A percentile compares a stretch with the other conserved stretches of the same genome.
phyloP scores from a whole-genome alignment of 495 filamentous ascomycete genomes.

The Trichoderma orchidacearum region DNA sequence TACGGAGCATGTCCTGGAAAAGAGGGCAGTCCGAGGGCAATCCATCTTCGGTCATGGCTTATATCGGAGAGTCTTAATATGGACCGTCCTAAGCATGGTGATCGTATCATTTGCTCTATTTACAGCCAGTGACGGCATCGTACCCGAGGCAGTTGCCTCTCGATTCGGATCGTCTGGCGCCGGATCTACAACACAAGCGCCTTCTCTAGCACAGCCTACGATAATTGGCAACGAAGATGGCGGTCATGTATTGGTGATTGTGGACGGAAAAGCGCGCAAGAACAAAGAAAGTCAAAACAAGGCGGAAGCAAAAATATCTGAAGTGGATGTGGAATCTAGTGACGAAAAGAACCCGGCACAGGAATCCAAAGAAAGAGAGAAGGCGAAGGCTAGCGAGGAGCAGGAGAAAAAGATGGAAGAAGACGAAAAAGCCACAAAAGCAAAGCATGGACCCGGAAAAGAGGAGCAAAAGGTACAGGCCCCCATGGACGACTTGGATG shows the following conservation, averaged over 20 bases:
- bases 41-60: conserved; percentile 23
- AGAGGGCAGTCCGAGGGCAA: conserved; percentile 12
- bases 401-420: neutral
- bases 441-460: neutral
- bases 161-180: neutral
- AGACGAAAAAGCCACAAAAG: neutral
- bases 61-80: conserved; percentile 28
- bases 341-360: neutral
- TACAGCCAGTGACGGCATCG: neutral
- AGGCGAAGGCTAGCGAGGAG: neutral
- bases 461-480: neutral
- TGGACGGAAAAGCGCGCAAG: conserved; percentile 3
- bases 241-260: neutral
- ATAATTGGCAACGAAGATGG: neutral
- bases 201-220: neutral
- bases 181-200: neutral
- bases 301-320: neutral
- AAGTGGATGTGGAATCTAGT: neutral
- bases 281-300: conserved; percentile 1
- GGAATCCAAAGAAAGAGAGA: neutral
- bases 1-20: neutral
- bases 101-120: conserved; percentile 16
- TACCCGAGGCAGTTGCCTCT: neutral
- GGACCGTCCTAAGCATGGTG: conserved; percentile 15
- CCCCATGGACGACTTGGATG: neutral